A percentile compares a stretch with the other conserved stretches of the same genome.
These are phyloP conservation scores for Sclerospora graminicola DNA, from an alignment of 352 stramenopile species.

Conservation along the genomic window DNA sequence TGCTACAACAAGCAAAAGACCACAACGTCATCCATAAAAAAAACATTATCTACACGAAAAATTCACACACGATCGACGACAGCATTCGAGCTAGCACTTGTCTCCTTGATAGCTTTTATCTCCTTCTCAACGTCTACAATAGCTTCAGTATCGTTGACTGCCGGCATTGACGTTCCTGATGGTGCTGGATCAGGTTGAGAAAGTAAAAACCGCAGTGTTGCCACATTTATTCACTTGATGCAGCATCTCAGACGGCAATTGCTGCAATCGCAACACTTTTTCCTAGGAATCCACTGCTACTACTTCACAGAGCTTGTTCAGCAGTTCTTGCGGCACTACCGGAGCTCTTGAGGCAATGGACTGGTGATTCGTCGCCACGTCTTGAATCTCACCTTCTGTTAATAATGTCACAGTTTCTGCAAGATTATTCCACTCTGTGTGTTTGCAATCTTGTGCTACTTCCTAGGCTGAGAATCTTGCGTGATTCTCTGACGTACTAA, in stretches of 20 bases:
- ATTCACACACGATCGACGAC: conserved; percentile 24
- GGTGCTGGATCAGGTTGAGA: conserved; percentile 5
- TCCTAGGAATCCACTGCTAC: conserved; percentile 28
- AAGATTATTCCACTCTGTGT: conserved; percentile 24
- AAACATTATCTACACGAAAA: neutral
- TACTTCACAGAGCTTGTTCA: conserved; percentile 19
- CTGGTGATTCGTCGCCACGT: neutral
- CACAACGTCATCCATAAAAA: neutral
- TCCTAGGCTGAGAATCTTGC: conserved; percentile 27
- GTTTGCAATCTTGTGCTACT: conserved; percentile 19
- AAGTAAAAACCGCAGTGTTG: conserved; percentile 27
- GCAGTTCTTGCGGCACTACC: conserved; percentile 12
- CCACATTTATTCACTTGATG: conserved; percentile 31
- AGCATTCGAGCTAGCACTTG: neutral
- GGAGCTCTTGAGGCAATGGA: conserved; percentile 14
- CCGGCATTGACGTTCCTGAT: neutral
- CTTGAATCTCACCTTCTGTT: conserved; percentile 10
- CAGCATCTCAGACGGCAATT: conserved; percentile 24
- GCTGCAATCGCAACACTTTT: conserved; percentile 38
- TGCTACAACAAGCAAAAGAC: conserved; percentile 24
- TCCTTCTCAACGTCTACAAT: conserved; percentile 10
- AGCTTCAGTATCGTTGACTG: neutral
- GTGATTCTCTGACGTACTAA: too few species aligned
- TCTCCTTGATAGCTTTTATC: neutral
- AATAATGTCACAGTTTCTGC: conserved; percentile 29